These are phyloP conservation scores for Trichothecium roseum DNA, from an alignment of 2,329 filamentous ascomycete species.

Conservation along the genomic window DNA sequence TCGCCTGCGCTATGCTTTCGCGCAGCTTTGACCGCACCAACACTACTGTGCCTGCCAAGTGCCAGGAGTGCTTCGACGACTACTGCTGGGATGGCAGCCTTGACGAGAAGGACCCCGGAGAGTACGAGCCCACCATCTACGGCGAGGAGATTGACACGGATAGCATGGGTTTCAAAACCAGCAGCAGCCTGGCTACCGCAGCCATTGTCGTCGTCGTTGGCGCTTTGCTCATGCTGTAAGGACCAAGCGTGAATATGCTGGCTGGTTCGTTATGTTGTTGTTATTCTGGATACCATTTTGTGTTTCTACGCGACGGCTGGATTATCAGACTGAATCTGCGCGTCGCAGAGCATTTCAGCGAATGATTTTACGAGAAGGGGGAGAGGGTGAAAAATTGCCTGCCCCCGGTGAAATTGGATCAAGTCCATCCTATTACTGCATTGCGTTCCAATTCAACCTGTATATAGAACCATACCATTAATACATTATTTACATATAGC, in stretches of 20 bases:
- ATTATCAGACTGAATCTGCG: too few species aligned
- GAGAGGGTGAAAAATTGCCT: too few species aligned
- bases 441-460: not conserved
- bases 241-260: not conserved
- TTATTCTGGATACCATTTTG: not conserved
- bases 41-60: constrained; percentile 59
- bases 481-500: not conserved
- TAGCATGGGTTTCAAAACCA: constrained; percentile 7
- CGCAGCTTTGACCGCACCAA: constrained; percentile 65
- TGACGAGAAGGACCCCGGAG: constrained; percentile 20
- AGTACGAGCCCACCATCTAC: constrained; percentile 17
- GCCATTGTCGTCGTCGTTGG: constrained; percentile 11
- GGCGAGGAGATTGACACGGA: constrained; percentile 15
- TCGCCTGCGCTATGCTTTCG: constrained; percentile 76
- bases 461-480: not conserved
- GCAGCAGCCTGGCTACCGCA: constrained; percentile 8
- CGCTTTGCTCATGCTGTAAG: constrained; percentile 6
- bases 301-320: too few species aligned
- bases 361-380: too few species aligned
- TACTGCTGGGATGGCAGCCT: constrained; percentile 93
- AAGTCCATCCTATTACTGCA: not conserved
- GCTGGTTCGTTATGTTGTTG: not conserved
- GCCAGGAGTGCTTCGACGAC: constrained; percentile 61
- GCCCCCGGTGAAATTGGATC: too few species aligned
- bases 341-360: too few species aligned